Conservation (phyloP, 176 grass and related monocot genomes). For the Cenchrus fungigraminus region DNA sequence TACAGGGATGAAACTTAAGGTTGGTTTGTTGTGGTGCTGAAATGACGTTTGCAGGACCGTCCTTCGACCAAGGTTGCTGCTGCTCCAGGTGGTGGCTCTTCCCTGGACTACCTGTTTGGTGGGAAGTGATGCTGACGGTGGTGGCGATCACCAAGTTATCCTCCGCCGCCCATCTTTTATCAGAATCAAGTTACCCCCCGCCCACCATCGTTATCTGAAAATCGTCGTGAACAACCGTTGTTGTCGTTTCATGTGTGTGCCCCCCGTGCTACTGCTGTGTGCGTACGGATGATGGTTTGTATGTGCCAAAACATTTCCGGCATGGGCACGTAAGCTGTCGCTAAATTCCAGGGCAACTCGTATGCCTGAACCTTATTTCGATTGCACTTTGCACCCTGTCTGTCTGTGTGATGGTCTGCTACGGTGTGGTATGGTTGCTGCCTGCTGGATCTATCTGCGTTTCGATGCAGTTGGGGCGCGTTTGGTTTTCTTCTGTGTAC, state of each 20-base stretch:
- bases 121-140: constrained; percentile 44
- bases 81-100: constrained; percentile 67
- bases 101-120: constrained; percentile 71
- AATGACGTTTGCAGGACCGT: constrained; percentile 47
- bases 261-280: not conserved
- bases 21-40: not conserved
- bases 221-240: constrained; percentile 25
- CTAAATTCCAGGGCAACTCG: constrained; percentile 39
- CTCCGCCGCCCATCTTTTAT: not conserved
- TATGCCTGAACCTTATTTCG: constrained; percentile 37
- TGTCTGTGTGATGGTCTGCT: not conserved
- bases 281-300: constrained; percentile 4
- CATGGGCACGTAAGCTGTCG: constrained; percentile 9
- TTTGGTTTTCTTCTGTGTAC: too few relatives aligned
- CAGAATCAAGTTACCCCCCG: constrained; percentile 1
- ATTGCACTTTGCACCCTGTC: too few relatives aligned
- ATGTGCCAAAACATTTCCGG: not conserved
- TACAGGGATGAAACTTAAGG: not conserved
- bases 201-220: not conserved
- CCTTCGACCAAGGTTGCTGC: constrained; percentile 72
- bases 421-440: too few relatives aligned
- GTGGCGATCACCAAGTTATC: constrained; percentile 12
- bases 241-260: constrained; percentile 23
- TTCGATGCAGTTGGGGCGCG: too few relatives aligned
- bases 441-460: too few relatives aligned